A percentile compares a stretch with the other conserved stretches of the same genome.
phyloP scores from a whole-genome alignment of 768 basidiomycete genomes.

The Naematelia aurantialba region DNA sequence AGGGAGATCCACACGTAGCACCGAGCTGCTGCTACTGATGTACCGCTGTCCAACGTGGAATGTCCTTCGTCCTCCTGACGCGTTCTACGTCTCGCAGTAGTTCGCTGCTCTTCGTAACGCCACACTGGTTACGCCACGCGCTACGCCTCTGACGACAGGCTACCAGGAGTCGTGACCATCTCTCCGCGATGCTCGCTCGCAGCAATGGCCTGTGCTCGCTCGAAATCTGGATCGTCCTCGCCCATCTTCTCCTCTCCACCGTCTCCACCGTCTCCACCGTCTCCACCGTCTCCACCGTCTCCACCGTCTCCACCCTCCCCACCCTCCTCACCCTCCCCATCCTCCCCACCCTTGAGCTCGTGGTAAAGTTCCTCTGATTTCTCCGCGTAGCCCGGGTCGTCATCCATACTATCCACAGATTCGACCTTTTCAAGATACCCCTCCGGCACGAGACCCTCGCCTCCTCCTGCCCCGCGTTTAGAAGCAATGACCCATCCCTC shows the following conservation, averaged over 20 bases:
- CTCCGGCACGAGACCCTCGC: constrained; percentile 20
- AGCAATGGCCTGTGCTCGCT: not conserved
- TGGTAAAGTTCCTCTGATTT: not conserved
- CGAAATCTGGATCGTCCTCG: not conserved
- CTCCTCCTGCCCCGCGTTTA: constrained; percentile 1
- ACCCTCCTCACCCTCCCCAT: too few species aligned
- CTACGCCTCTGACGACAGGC: not conserved
- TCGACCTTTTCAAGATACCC: constrained; percentile 21
- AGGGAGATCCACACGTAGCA: too few species aligned
- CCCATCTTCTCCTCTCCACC: not conserved
- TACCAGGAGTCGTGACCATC: not conserved
- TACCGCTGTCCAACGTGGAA: too few species aligned
- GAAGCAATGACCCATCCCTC: constrained; percentile 44
- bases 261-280: not conserved
- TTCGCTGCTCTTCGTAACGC: too few species aligned
- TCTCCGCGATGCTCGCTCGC: not conserved
- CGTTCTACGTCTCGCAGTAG: too few species aligned
- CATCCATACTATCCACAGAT: not conserved
- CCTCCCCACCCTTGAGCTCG: not conserved
- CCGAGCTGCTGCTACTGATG: too few species aligned
- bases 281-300: not conserved
- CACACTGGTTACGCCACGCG: too few species aligned
- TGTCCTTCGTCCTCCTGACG: too few species aligned
- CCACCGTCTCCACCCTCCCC: not conserved
- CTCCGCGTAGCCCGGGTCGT: not conserved